Conservation (phyloP, 2,329 filamentous ascomycete genomes). For the Colletotrichum paranaense region DNA sequence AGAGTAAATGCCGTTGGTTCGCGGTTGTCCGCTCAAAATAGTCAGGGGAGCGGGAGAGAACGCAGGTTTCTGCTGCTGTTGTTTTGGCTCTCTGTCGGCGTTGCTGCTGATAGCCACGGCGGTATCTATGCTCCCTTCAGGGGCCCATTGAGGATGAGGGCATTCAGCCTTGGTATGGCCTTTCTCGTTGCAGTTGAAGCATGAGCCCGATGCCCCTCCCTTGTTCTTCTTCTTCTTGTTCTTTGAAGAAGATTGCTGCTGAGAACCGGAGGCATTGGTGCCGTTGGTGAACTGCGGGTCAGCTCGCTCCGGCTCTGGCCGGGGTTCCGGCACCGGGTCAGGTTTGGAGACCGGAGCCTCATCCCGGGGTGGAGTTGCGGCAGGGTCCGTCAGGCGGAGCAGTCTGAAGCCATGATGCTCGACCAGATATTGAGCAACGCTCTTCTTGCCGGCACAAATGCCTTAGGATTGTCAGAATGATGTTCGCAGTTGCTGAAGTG, state of each 20-base stretch:
- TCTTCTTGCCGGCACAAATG: slow-evolving; percentile 93
- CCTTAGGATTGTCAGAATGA: slow-evolving; percentile 59
- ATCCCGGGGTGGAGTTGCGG: not conserved
- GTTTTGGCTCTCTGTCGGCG: not conserved
- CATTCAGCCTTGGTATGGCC: slow-evolving; percentile 19
- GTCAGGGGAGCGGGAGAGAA: slow-evolving; percentile 35
- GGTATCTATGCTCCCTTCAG: not conserved
- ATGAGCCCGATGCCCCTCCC: not conserved
- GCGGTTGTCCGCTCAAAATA: slow-evolving; percentile 55
- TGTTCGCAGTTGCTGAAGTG: slow-evolving; percentile 13
- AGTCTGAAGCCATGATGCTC: slow-evolving; percentile 85
- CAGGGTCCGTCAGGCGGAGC: slow-evolving; percentile 65
- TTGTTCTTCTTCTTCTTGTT: slow-evolving; percentile 18
- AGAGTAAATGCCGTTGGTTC: slow-evolving; percentile 68
- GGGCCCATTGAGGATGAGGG: not conserved
- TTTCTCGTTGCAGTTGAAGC: slow-evolving; percentile 16
- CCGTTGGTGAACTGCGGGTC: not conserved
- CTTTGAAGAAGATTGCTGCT: not conserved
- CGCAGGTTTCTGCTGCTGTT: not conserved
- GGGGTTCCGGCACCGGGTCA: not conserved
- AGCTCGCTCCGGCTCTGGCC: not conserved
- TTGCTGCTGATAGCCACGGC: slow-evolving; percentile 4
- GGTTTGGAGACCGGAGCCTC: slow-evolving; percentile 9
- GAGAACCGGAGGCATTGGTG: not conserved
- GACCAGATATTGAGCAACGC: slow-evolving; percentile 88